Evolutionary conservation across 805 yeast species (phyloP), one percentile per base, ranked within the genome.

Genomic region (Clavispora phyllophila): DNA sequence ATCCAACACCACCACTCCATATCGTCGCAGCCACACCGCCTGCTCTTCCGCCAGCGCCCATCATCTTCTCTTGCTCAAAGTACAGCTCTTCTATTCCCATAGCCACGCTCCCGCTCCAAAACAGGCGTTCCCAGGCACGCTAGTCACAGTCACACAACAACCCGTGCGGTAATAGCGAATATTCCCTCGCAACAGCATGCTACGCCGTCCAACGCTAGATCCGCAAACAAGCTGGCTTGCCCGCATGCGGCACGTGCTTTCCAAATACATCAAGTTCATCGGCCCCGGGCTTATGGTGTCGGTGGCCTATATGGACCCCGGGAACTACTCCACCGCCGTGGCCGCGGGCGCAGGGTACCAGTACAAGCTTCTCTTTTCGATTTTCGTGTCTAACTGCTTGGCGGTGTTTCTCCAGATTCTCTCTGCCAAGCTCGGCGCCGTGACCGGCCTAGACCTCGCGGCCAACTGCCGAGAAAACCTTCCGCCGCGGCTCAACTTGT

Each of bases 221-320:
- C 20, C n/a, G n/a, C 33, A 9, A 9, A 3, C 25, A 4, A n/a
- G 36, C 36, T 14, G 18, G 26, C 43, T 28, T 14, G 29, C 39
- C 29, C 25, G 37, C 15, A 39, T 51, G 25, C 46, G 40, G 34
- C 47, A 41, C 9, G 47, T 51, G 9, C 35, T 65, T 22, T 60
- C 57, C 46, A 82, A 81, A 52, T 85, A 82, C 60, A 63, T 71
- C 32, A 64, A 71, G 48, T 86, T 85, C 59, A 72, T 91, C n/a
- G 98, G 98, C 0, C 98, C 98, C 0, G 98, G 99, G 0, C 68
- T 91, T 37, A 84, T 91, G 95, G 95, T 93, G 2, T 77, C 90
- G 4, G 96, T 91, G 26, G 91, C 97, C 0, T 93, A 90, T 61
- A 87, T 93, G 88, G 98, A 91, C 56, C 98, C 99, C 0, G 99